Base-by-base conservation (phyloP, 2,329 filamentous ascomycete species). In the Immersiporthe knoxdaviesiana region DNA sequence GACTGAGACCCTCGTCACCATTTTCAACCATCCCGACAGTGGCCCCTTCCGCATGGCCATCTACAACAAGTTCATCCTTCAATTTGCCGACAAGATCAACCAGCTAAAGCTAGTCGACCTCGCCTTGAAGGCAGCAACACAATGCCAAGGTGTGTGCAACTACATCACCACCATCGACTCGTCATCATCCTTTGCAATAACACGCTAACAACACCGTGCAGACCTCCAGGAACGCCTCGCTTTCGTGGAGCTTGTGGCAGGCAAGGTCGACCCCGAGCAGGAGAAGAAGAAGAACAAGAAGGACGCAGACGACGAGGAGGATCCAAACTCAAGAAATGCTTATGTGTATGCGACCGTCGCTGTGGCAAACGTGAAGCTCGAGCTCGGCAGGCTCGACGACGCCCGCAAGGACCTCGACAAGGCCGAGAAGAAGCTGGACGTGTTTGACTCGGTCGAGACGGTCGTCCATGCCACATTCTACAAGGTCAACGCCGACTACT, bases 51-150 rank as follows among this genome's bases (percentile, higher is more conserved):
- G 95, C 77, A 88, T 99, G 83, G 85, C 90, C 70, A 91, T 99
- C 81, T 99, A 96, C 86, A 93, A 96, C 83, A 90, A 90, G 76
- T 99, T 99, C 84, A 92, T 99, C 81, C 88, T 95, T 80, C 96
- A 92, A 81, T 99, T 99, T 78, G 93, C 94, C 74, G 94, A 97
- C 79, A 97, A 97, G 87, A 97, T 99, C 86, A 99, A 98, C 83
- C 95, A 98, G 84, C 86, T 99, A 72, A 97, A 97, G 87, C 91
- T 98, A 74, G 96, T 99, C 74, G 91, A 92, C 74, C 84, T 99
- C 74, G 96, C 94, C 21, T 83, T 98, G 78, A 92, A 92, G 81
- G 92, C 96, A 60, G 93, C 94, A 66, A 89, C 91, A 76, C 91
- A 97, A 83, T 97, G 92, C 81, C 86, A 87, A 84, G 90, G 93